Evolutionary conservation across 208 protist genomes (phyloP).

Genomic region (Acanthamoeba healyi): DNA sequence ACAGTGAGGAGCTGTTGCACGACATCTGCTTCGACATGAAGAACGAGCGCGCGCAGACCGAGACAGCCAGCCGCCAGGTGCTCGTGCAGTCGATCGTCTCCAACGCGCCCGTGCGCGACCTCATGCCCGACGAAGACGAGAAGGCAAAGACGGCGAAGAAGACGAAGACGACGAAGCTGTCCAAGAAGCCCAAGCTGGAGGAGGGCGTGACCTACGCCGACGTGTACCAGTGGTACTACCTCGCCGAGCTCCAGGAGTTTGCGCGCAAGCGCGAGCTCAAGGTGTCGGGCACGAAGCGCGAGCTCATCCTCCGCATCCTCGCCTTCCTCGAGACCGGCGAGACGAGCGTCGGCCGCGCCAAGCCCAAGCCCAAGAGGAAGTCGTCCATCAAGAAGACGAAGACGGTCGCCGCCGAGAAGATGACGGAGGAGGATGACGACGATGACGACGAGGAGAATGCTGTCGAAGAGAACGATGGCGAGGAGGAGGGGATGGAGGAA

Average conservation of each 20-base stretch:
- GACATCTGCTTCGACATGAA: too few relatives aligned
- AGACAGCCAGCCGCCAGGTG: too few relatives aligned
- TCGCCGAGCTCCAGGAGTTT: slow-evolving; percentile 5
- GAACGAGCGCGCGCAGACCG: too few relatives aligned
- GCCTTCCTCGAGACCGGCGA: not conserved
- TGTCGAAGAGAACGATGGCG: not conserved
- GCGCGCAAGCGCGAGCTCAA: not conserved
- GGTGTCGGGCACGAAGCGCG: slow-evolving; percentile 5
- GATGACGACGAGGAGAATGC: not conserved
- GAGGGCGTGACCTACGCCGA: slow-evolving; percentile 14
- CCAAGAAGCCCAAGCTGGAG: not conserved
- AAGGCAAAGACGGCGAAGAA: not conserved
- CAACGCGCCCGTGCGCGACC: too few relatives aligned
- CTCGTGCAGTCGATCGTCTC: too few relatives aligned
- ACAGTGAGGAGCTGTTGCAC: too few relatives aligned
- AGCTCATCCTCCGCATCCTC: slow-evolving; percentile 12
- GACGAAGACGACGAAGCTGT: not conserved
- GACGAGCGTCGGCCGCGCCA: too few relatives aligned
- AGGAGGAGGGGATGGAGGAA: not conserved
- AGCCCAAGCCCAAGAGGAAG: not conserved
- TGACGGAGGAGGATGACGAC: not conserved
- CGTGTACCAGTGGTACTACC: slow-evolving; percentile 50
- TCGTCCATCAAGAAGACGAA: not conserved
- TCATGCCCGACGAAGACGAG: too few relatives aligned
- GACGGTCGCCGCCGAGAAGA: not conserved